Percentiles rank a stretch among this genome's conserved stretches.
Evolutionary conservation across 2,329 filamentous ascomycete genomes (phyloP).

Genomic region (Colletotrichum sojae): DNA sequence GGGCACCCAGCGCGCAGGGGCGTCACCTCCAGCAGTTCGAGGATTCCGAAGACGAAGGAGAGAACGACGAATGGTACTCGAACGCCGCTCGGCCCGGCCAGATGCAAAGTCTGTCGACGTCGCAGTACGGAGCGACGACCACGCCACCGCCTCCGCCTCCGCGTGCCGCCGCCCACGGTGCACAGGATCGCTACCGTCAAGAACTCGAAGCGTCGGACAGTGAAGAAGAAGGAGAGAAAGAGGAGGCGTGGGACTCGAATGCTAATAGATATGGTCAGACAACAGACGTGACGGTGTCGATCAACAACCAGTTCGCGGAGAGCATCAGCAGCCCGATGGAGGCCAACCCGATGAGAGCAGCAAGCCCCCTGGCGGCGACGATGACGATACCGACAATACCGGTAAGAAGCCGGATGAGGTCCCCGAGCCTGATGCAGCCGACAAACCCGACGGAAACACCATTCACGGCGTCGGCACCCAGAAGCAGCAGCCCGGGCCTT

Average conservation of each 20-base stretch:
- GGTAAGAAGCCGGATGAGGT: slow-evolving; percentile 17
- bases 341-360: slow-evolving; percentile 15
- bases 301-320: slow-evolving; percentile 10
- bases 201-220: slow-evolving; percentile 30
- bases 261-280: slow-evolving; percentile 37
- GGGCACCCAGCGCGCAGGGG: slow-evolving; percentile 21
- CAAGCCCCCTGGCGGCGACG: slow-evolving; percentile 1
- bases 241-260: slow-evolving; percentile 28
- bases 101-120: slow-evolving; percentile 33
- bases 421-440: background rate
- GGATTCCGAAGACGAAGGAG: slow-evolving; percentile 23
- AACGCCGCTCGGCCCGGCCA: slow-evolving; percentile 31
- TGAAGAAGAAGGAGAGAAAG: slow-evolving; percentile 25
- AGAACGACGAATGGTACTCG: slow-evolving; percentile 32
- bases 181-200: slow-evolving; percentile 22
- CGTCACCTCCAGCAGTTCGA: slow-evolving; percentile 16
- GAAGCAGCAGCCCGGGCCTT: slow-evolving; percentile 26
- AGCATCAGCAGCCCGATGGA: slow-evolving; percentile 1
- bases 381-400: slow-evolving; percentile 13
- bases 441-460: slow-evolving; percentile 12
- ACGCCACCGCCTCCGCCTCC: slow-evolving; percentile 28
- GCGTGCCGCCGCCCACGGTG: slow-evolving; percentile 16
- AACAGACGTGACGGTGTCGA: slow-evolving; percentile 18
- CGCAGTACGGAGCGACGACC: slow-evolving; percentile 16
- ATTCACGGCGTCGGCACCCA: slow-evolving; percentile 18